phyloP scores from a whole-genome alignment of 2,329 filamentous ascomycete genomes.

The Penicillium glabrum region DNA sequence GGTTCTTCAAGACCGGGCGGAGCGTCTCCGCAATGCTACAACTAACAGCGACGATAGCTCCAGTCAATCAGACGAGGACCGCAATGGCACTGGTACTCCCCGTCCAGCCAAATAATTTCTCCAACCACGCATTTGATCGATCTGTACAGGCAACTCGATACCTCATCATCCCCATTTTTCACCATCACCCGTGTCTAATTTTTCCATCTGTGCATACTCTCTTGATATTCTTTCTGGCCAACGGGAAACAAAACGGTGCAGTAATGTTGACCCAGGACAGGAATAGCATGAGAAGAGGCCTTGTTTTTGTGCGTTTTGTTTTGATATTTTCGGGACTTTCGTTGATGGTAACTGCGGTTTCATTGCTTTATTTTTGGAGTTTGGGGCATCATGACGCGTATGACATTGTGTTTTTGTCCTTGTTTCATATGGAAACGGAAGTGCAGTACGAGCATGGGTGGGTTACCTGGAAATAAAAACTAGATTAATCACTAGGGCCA shows the following conservation, averaged over 20 bases:
- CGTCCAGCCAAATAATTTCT: constrained; percentile 38
- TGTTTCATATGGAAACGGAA: constrained; percentile 19
- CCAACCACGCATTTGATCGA: neutral
- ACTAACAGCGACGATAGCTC: constrained; percentile 48
- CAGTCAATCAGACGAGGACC: constrained; percentile 51
- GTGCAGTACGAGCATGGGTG: constrained; percentile 18
- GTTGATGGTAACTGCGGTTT: constrained; percentile 11
- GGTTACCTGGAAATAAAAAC: constrained; percentile 24
- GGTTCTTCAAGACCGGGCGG: constrained; percentile 44
- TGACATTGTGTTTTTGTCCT: constrained; percentile 26
- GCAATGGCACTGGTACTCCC: constrained; percentile 21
- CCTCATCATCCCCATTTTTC: constrained; percentile 64
- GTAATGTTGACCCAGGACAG: constrained; percentile 16
- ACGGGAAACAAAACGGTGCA: constrained; percentile 12
- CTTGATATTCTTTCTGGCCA: constrained; percentile 8
- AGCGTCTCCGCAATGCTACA: constrained; percentile 44
- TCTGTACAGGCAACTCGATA: constrained; percentile 65
- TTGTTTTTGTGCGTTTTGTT: constrained; percentile 9
- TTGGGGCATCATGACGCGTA: constrained; percentile 31
- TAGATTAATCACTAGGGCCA: constrained; percentile 25
- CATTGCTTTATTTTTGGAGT: constrained; percentile 25
- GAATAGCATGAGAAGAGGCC: constrained; percentile 7
- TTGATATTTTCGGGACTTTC: constrained; percentile 8
- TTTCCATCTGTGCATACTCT: constrained; percentile 24
- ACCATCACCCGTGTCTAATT: constrained; percentile 58